These are phyloP conservation scores for Asclepias syriaca DNA, from an alignment of 257 asterid genomes.

Conservation along the genomic window DNA sequence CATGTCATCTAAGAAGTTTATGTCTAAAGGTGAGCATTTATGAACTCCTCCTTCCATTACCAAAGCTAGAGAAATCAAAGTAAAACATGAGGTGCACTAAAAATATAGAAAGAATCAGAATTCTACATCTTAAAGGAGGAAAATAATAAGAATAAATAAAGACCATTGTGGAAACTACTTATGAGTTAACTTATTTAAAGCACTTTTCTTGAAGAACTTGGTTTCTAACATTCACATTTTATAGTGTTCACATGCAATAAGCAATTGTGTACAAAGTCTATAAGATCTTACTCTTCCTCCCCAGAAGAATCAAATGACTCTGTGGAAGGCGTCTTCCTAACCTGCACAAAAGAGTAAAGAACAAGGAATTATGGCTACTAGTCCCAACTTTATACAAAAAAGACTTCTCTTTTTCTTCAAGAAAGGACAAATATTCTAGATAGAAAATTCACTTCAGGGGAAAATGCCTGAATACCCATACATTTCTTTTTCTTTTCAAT, in stretches of 20 bases:
- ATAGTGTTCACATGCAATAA: not conserved
- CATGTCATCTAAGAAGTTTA: no score
- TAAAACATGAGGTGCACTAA: not conserved
- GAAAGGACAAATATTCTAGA: not conserved
- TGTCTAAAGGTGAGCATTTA: not conserved
- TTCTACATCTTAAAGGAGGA: not conserved
- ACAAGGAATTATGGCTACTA: slow-evolving; percentile 6
- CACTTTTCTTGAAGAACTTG: not conserved
- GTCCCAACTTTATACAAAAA: slow-evolving; percentile 1
- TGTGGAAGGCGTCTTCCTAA: slow-evolving; percentile 56
- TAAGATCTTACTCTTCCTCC: slow-evolving; percentile 87
- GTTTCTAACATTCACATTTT: not conserved
- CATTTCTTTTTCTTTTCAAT: not conserved
- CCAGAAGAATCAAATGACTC: slow-evolving; percentile 88
- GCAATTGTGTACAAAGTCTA: not conserved
- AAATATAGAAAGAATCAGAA: not conserved
- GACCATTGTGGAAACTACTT: not conserved
- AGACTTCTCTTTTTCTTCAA: not conserved
- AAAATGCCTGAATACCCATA: not conserved
- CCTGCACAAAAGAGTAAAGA: slow-evolving; percentile 39
- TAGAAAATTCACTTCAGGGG: not conserved
- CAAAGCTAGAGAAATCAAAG: not conserved
- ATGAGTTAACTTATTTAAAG: not conserved
- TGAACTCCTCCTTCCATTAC: not conserved
- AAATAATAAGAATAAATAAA: not conserved